Evolutionary conservation across 2,329 filamentous ascomycete species (phyloP).

Genomic region (Fusarium goolgardi): DNA sequence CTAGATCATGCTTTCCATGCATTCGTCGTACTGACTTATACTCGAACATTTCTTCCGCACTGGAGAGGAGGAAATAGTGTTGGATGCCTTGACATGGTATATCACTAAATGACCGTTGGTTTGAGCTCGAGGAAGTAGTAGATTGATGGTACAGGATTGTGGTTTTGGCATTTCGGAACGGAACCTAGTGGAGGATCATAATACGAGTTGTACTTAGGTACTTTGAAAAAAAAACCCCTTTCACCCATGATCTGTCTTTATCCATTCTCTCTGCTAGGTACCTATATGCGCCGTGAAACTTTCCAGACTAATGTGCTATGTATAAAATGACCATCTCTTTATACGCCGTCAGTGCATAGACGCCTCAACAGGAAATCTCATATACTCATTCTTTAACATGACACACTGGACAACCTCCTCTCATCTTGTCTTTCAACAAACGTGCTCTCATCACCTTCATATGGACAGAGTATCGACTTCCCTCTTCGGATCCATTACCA

Average conservation of each 20-base stretch:
- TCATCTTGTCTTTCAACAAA: conserved; percentile 76
- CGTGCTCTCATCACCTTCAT: conserved; percentile 90
- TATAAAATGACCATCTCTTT: conserved; percentile 23
- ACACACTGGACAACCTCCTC: conserved; percentile 73
- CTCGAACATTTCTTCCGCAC: conserved; percentile 29
- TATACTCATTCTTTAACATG: conserved; percentile 42
- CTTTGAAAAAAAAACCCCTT: conserved; percentile 38
- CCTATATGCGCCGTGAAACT: conserved; percentile 11
- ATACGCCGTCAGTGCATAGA: conserved; percentile 27
- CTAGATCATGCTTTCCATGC: conserved; percentile 21
- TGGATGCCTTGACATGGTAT: conserved; percentile 31
- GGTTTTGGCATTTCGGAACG: conserved; percentile 41
- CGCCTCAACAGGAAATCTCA: conserved; percentile 20
- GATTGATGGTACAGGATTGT: conserved; percentile 39
- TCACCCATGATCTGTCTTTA: conserved; percentile 16
- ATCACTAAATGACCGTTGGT: conserved; percentile 25
- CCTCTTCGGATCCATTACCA: conserved; percentile 56
- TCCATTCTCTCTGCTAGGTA: conserved; percentile 1
- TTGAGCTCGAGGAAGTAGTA: conserved; percentile 30
- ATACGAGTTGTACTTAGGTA: conserved; percentile 46
- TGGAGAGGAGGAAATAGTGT: conserved; percentile 28
- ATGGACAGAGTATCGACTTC: conserved; percentile 74
- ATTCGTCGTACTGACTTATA: conserved; percentile 20
- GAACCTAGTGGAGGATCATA: conserved; percentile 38
- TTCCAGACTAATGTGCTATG: conserved; percentile 11